These are phyloP conservation scores for Whalleya microplaca DNA, from an alignment of 2,329 filamentous ascomycete genomes.

Conservation along the genomic window DNA sequence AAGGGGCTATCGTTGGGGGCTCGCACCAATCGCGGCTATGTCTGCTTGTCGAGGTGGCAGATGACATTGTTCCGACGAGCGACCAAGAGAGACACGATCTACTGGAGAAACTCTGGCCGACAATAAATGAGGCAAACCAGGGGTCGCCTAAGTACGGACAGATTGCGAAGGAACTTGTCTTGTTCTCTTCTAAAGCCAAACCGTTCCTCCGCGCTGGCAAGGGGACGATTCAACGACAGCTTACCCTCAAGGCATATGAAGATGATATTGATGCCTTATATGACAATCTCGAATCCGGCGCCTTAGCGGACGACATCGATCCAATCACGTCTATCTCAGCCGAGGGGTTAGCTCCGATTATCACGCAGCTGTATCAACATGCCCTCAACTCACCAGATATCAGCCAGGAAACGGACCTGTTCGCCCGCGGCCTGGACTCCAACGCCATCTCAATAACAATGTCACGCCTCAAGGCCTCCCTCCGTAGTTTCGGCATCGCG, in stretches of 20 bases:
- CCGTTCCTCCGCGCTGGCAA: conserved; percentile 32
- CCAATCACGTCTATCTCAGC: conserved; percentile 18
- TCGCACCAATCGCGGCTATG: conserved; percentile 32
- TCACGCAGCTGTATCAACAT: conserved; percentile 26
- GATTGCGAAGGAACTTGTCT: conserved; percentile 28
- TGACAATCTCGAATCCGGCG: conserved; percentile 26
- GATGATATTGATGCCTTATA: conserved; percentile 32
- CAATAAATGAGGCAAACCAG: conserved; percentile 29
- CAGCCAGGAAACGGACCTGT: conserved; percentile 27
- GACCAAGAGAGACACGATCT: conserved; percentile 14
- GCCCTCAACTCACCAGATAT: conserved; percentile 23
- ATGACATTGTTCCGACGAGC: conserved; percentile 6
- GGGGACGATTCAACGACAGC: conserved; percentile 31
- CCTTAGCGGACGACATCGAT: conserved; percentile 20
- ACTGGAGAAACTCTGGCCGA: conserved; percentile 29
- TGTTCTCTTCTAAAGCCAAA: conserved; percentile 25
- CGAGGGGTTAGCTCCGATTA: conserved; percentile 20
- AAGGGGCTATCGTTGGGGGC: conserved; percentile 30
- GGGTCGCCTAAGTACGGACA: conserved; percentile 29
- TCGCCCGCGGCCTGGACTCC: conserved; percentile 29
- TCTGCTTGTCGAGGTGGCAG: conserved; percentile 31
- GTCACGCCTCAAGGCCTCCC: conserved; percentile 30
- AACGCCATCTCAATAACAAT: conserved; percentile 27
- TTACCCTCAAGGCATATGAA: conserved; percentile 30
- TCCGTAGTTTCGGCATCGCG: conserved; percentile 19